Percentiles rank a stretch among this genome's conserved stretches.
Evolutionary conservation across 2,329 filamentous ascomycete genomes (phyloP).

Genomic region (Boeremia lycopersici): DNA sequence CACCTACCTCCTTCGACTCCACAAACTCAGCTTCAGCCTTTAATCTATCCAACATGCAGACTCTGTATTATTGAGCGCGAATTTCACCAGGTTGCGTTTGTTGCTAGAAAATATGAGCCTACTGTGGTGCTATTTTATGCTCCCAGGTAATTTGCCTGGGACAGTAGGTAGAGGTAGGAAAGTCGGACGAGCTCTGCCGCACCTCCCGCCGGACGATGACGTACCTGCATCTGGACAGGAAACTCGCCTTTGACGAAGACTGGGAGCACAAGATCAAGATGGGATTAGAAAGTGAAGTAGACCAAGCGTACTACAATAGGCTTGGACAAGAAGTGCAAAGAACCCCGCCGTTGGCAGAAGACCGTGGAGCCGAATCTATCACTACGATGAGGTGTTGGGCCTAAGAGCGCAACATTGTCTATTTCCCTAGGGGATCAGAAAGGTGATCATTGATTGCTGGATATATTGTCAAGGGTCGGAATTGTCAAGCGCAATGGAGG

Average conservation of each 20-base stretch:
- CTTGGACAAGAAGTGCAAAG: background rate
- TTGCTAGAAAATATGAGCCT: background rate
- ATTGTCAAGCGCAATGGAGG: constrained; percentile 11
- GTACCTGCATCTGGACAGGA: constrained; percentile 49
- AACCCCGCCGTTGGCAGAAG: background rate
- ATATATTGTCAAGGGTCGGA: constrained; percentile 42
- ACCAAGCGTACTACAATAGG: background rate
- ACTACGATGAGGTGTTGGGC: constrained; percentile 48
- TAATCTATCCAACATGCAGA: background rate
- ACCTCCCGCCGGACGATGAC: constrained; percentile 52
- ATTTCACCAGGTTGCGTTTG: background rate
- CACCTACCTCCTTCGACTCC: background rate
- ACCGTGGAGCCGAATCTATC: constrained; percentile 16
- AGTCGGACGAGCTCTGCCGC: constrained; percentile 49
- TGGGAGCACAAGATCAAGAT: constrained; percentile 46
- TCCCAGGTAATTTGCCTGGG: too few species aligned
- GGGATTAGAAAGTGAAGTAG: constrained; percentile 39
- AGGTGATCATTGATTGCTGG: constrained; percentile 47
- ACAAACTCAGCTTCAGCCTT: background rate
- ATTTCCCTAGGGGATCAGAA: constrained; percentile 48
- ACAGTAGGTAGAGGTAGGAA: constrained; percentile 44
- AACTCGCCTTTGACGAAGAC: constrained; percentile 44
- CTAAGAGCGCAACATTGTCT: constrained; percentile 48
- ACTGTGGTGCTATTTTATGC: background rate
- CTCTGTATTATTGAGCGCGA: background rate